These are phyloP conservation scores for Cubamyces sp. DNA, from an alignment of 768 basidiomycete species.

Conservation along the genomic window DNA sequence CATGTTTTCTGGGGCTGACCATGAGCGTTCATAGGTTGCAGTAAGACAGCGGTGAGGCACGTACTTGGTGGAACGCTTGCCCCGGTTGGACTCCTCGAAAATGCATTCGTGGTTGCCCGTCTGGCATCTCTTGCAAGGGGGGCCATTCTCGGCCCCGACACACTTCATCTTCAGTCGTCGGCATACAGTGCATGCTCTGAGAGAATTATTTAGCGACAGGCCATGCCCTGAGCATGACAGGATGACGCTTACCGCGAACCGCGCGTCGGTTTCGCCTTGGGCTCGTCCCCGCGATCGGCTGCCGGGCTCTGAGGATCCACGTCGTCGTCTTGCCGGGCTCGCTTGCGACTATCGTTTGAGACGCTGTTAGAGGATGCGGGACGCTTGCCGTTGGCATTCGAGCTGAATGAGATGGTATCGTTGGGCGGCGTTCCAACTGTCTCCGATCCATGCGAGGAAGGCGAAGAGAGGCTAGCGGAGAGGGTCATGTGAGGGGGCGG, in stretches of 20 bases:
- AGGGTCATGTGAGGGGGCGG: constrained; percentile 58
- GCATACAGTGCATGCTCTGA: constrained; percentile 89
- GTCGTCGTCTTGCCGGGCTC: constrained; percentile 61
- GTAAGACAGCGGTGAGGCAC: constrained; percentile 30
- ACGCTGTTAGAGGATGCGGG: constrained; percentile 54
- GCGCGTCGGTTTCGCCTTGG: constrained; percentile 83
- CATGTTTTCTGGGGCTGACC: constrained; percentile 69
- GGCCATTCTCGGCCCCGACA: constrained; percentile 87
- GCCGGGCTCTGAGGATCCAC: constrained; percentile 49
- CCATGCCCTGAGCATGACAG: constrained; percentile 4
- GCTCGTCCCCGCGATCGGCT: constrained; percentile 57
- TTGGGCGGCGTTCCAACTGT: constrained; percentile 74
- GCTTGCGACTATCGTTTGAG: constrained; percentile 50
- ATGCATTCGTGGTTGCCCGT: constrained; percentile 87
- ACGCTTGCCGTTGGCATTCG: constrained; percentile 66
- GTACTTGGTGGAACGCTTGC: constrained; percentile 86
- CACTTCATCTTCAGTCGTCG: constrained; percentile 94
- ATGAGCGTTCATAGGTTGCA: constrained; percentile 31
- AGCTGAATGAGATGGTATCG: constrained; percentile 53
- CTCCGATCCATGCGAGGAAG: constrained; percentile 81
- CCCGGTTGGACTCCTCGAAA: constrained; percentile 96
- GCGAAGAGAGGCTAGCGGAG: constrained; percentile 68
- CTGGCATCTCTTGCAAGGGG: constrained; percentile 87
- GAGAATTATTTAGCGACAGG: constrained; percentile 19
- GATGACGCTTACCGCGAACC: constrained; percentile 69